These are phyloP conservation scores for Dissophora globulifera DNA, from an alignment of 192 early-diverging fungal genomes.

Conservation along the genomic window DNA sequence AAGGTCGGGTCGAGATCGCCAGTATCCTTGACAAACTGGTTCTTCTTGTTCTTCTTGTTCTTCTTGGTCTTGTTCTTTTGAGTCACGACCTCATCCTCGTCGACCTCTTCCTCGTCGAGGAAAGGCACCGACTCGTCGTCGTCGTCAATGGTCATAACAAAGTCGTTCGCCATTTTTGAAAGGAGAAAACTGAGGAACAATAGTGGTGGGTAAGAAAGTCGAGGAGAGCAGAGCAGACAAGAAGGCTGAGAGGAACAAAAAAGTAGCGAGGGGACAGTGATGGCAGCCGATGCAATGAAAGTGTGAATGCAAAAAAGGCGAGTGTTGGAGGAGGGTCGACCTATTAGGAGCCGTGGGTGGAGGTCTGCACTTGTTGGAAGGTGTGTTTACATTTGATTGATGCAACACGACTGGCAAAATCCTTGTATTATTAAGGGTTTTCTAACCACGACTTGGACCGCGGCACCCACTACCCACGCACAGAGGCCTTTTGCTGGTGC, in stretches of 20 bases:
- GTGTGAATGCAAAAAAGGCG: too few relatives aligned
- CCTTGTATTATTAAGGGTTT: conserved; percentile 5
- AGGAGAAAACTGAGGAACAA: too few relatives aligned
- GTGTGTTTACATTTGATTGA: too few relatives aligned
- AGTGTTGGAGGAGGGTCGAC: too few relatives aligned
- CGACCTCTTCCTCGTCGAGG: conserved; percentile 58
- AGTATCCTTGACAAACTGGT: conserved; percentile 38
- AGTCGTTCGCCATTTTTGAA: conserved; percentile 57
- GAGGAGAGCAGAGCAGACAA: background rate
- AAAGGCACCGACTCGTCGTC: conserved; percentile 65
- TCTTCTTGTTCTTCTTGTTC: conserved; percentile 51
- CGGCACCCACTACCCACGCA: too few relatives aligned
- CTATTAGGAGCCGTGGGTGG: too few relatives aligned
- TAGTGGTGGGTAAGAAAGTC: background rate
- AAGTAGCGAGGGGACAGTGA: too few relatives aligned
- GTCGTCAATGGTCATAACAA: conserved; percentile 81
- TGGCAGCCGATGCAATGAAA: too few relatives aligned
- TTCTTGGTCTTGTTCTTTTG: conserved; percentile 54
- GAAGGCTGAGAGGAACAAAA: background rate
- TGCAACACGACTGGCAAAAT: too few relatives aligned
- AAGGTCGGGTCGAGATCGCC: conserved; percentile 79
- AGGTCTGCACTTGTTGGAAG: too few relatives aligned
- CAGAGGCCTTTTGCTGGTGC: conserved; percentile 24
- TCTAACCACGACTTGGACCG: too few relatives aligned
- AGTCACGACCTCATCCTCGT: conserved; percentile 44